A percentile compares a stretch with the other conserved stretches of the same genome.
Evolutionary conservation across 805 yeast species (phyloP).

Genomic region (Pichia sporocuriosa): DNA sequence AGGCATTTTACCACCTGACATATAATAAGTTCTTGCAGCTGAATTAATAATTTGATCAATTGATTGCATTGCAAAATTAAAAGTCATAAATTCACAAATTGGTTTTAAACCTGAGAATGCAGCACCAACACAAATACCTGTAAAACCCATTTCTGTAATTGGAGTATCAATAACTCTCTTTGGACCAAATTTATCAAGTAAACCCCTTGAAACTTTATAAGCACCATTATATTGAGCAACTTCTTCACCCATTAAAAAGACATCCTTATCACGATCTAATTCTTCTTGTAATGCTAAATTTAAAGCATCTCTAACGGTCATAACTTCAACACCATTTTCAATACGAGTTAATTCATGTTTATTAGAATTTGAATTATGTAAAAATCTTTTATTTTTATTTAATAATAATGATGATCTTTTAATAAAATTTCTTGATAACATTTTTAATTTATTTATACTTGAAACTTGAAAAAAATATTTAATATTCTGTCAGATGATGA

Average conservation of each 20-base stretch:
- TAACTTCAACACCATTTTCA: constrained; percentile 29
- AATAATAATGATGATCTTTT: not conserved
- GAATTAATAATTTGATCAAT: constrained; percentile 98
- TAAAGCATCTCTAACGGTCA: constrained; percentile 96
- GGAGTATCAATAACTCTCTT: constrained; percentile 94
- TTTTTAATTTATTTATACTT: not conserved
- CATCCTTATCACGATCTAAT: constrained; percentile 90
- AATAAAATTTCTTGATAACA: not conserved
- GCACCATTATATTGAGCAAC: constrained; percentile 99
- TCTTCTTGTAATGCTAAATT: constrained; percentile 96
- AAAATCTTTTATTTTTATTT: constrained; percentile 5
- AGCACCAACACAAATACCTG: constrained; percentile 92
- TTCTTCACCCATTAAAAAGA: constrained; percentile 97
- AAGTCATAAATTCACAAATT: constrained; percentile 97
- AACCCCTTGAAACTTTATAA: constrained; percentile 92
- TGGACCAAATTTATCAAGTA: constrained; percentile 92
- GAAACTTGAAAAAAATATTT: too few species aligned
- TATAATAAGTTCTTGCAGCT: constrained; percentile 96
- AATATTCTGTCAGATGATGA: too few species aligned
- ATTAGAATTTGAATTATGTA: constrained; percentile 4
- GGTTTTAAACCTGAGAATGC: constrained; percentile 97
- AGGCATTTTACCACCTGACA: constrained; percentile 98
- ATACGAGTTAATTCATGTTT: constrained; percentile 12
- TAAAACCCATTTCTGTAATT: constrained; percentile 98
- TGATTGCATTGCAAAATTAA: constrained; percentile 99